phyloP scores from a whole-genome alignment of 441 rosid species.

The Pelargonium citronellum region DNA sequence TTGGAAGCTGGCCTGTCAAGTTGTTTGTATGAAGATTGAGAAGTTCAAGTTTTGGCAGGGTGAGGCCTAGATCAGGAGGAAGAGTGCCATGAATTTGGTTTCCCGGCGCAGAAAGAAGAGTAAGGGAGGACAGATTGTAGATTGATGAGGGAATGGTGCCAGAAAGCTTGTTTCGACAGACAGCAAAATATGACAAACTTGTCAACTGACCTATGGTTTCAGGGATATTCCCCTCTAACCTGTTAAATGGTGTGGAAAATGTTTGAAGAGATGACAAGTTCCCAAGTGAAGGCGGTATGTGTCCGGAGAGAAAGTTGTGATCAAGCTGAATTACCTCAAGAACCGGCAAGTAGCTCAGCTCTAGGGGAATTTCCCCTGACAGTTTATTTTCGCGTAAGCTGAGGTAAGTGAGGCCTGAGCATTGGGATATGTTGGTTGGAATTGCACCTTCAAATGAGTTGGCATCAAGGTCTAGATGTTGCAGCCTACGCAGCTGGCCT shows the following conservation, averaged over 20 bases:
- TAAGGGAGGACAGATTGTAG: constrained; percentile 24
- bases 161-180: constrained; percentile 10
- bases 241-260: not conserved
- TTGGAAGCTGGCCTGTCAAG: too few relatives aligned
- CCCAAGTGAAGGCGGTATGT: not conserved
- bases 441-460: not conserved
- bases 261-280: not conserved
- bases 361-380: too few relatives aligned
- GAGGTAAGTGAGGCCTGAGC: not conserved
- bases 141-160: constrained; percentile 28
- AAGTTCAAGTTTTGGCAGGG: not conserved
- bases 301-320: not conserved
- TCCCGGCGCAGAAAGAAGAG: not conserved
- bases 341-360: not conserved
- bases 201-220: not conserved
- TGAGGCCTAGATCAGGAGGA: constrained; percentile 17
- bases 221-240: constrained; percentile 22
- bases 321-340: not conserved
- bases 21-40: too few relatives aligned
- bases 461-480: not conserved
- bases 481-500: not conserved
- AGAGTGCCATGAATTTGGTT: constrained; percentile 23
- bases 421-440: not conserved
- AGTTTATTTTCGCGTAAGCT: not conserved
- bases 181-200: not conserved